Evolutionary conservation across 352 stramenopile species (phyloP).

Genomic region (Plasmopara viticola): DNA sequence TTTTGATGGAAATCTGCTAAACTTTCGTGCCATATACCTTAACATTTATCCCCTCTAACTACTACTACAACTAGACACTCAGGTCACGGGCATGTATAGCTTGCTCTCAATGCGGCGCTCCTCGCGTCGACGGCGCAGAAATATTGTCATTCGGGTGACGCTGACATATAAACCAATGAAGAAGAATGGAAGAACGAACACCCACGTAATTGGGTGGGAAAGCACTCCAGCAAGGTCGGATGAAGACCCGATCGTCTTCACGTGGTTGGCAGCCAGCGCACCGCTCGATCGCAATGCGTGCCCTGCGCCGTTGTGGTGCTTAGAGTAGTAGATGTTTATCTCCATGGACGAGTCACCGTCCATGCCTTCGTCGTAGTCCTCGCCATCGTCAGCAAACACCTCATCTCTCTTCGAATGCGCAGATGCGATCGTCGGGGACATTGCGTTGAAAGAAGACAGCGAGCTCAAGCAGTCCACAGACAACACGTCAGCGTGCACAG

Average conservation of each 20-base stretch:
- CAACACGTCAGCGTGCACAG: conserved; percentile 43
- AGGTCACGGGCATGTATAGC: conserved; percentile 57
- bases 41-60: neutral
- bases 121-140: conserved; percentile 50
- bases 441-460: conserved; percentile 22
- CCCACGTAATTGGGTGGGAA: conserved; percentile 38
- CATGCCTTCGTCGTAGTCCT: conserved; percentile 7
- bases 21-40: neutral
- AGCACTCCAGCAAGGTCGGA: conserved; percentile 18
- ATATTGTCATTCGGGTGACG: conserved; percentile 30
- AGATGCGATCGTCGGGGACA: conserved; percentile 16
- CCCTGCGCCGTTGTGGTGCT: conserved; percentile 33
- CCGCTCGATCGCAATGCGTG: conserved; percentile 26
- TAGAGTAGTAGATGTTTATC: conserved; percentile 52
- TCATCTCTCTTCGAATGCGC: conserved; percentile 8
- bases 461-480: conserved; percentile 42
- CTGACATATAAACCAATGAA: conserved; percentile 52
- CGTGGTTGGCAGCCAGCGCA: conserved; percentile 22
- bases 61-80: conserved; percentile 10
- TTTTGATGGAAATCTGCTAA: no score
- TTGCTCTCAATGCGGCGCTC: conserved; percentile 56
- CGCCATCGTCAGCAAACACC: neutral
- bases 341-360: conserved; percentile 53
- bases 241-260: conserved; percentile 18
- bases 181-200: conserved; percentile 58